A percentile compares a stretch with the other conserved stretches of the same genome.
Evolutionary conservation across 768 basidiomycete genomes (phyloP).

Genomic region (Cytidiella melzeri): DNA sequence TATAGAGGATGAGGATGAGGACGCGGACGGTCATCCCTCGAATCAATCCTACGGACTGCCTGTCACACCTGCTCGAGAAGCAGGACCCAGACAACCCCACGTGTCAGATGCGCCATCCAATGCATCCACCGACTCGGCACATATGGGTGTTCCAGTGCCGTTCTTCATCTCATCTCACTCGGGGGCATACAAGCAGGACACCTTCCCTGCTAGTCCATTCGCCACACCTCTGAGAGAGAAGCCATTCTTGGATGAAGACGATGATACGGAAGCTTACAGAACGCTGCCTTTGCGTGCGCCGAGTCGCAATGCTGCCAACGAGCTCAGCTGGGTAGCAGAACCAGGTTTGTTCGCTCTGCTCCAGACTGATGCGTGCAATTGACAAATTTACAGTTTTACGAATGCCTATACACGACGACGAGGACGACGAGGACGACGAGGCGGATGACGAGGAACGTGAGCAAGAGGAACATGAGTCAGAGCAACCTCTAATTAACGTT

Average conservation of each 20-base stretch:
- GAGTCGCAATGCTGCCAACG: constrained; percentile 33
- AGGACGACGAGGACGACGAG: constrained; percentile 46
- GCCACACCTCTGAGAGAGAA: constrained; percentile 64
- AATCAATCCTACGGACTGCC: constrained; percentile 35
- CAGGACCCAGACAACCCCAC: constrained; percentile 36
- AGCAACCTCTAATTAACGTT: background rate
- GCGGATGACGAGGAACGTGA: constrained; percentile 38
- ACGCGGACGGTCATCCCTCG: constrained; percentile 29
- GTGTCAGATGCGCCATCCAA: constrained; percentile 47
- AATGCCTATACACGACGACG: constrained; percentile 56
- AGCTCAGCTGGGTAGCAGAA: constrained; percentile 72
- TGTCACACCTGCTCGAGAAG: constrained; percentile 37
- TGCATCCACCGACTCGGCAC: constrained; percentile 38
- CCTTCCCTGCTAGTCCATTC: constrained; percentile 66
- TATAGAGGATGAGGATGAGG: constrained; percentile 66
- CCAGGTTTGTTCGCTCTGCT: too few species aligned
- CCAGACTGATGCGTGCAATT: too few species aligned
- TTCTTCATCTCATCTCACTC: constrained; percentile 39
- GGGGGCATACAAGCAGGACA: constrained; percentile 49
- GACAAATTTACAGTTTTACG: constrained; percentile 53
- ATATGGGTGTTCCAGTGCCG: constrained; percentile 42
- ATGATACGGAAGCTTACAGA: constrained; percentile 49
- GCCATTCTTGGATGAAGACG: constrained; percentile 56
- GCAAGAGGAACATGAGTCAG: constrained; percentile 39
- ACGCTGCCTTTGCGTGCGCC: constrained; percentile 20